A percentile compares a stretch with the other conserved stretches of the same genome.
Conservation (phyloP, 345 rosid genomes). For the Aethionema arabicum region DNA sequence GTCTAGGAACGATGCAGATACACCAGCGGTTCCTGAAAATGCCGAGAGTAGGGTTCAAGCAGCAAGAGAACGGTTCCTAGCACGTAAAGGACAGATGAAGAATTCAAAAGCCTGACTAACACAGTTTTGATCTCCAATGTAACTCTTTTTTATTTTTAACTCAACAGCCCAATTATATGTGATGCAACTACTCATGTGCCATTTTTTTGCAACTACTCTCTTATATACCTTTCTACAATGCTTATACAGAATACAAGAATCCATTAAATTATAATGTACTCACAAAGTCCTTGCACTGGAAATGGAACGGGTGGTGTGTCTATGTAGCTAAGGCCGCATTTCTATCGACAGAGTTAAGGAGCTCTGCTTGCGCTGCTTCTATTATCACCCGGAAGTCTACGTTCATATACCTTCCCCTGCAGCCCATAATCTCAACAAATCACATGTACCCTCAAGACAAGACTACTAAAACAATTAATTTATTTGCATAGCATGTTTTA, state of each 20-base stretch:
- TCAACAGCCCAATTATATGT: too few species aligned
- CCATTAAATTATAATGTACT: too few species aligned
- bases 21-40: constrained; percentile 39
- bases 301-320: neutral
- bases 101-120: neutral
- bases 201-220: too few species aligned
- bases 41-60: constrained; percentile 64
- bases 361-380: constrained; percentile 84
- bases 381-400: constrained; percentile 67
- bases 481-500: constrained; percentile 21
- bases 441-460: neutral
- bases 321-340: constrained; percentile 30
- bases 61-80: constrained; percentile 87
- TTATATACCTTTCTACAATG: too few species aligned
- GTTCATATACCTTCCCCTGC: constrained; percentile 77
- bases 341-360: constrained; percentile 36
- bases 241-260: too few species aligned
- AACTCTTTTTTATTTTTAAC: too few species aligned
- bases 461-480: neutral
- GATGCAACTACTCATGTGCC: too few species aligned
- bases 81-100: constrained; percentile 72
- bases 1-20: constrained; percentile 30
- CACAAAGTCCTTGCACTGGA: neutral
- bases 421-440: constrained; percentile 11
- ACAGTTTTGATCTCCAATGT: too few species aligned